phyloP scores from a whole-genome alignment of 208 protist species.

The Leishmania tropica region DNA sequence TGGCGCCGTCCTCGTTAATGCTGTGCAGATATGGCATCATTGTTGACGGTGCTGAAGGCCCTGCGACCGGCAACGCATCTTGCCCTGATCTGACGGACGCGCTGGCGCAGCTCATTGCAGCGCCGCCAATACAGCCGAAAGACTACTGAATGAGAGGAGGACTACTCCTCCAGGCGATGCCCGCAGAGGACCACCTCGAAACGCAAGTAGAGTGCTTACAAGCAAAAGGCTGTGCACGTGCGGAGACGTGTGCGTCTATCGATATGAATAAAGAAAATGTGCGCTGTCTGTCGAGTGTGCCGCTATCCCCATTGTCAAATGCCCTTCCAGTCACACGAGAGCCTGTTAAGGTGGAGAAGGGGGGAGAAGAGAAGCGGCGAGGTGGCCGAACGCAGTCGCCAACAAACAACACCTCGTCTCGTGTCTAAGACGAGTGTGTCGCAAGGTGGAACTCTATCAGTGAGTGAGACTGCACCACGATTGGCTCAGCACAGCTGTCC shows the following conservation, averaged over 20 bases:
- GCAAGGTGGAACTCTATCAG: neutral
- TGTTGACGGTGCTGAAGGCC: neutral
- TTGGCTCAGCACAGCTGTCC: neutral
- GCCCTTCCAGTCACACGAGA: neutral
- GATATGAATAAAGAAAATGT: neutral
- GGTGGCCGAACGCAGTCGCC: neutral
- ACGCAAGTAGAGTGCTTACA: neutral
- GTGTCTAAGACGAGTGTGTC: neutral
- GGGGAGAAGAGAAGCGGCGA: neutral
- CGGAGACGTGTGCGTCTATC: neutral
- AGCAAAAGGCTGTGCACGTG: neutral
- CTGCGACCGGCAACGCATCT: neutral
- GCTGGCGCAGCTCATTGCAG: slow-evolving; percentile 17
- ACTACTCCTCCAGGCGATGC: neutral
- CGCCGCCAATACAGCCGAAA: neutral
- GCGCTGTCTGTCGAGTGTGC: neutral
- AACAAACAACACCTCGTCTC: neutral
- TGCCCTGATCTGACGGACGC: no score
- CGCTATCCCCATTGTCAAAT: neutral
- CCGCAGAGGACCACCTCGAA: neutral
- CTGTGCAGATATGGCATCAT: neutral
- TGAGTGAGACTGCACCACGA: neutral
- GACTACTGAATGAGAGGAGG: neutral
- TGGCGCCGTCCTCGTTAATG: slow-evolving; percentile 12
- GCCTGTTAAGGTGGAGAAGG: neutral